Evolutionary conservation across 345 rosid species (phyloP).

Genomic region (Boechera retrofracta): DNA sequence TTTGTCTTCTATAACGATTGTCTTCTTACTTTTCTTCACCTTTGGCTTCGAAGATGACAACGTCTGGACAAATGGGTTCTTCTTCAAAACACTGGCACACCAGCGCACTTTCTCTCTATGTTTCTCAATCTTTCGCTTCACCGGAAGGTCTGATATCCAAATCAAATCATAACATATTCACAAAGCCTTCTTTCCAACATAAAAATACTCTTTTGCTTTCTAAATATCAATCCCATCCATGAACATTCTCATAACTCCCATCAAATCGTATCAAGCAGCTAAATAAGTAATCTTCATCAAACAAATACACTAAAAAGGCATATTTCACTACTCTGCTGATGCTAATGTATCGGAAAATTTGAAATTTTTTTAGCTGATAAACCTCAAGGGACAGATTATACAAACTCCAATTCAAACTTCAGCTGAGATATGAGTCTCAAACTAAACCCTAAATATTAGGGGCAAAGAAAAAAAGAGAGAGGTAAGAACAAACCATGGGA

Average conservation of each 20-base stretch:
- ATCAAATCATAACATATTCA: slow-evolving; percentile 6
- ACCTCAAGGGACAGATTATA: background rate
- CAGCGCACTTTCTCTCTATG: slow-evolving; percentile 69
- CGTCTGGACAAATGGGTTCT: slow-evolving; percentile 72
- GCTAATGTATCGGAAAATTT: background rate
- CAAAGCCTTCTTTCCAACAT: background rate
- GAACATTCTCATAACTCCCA: background rate
- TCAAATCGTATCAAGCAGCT: slow-evolving; percentile 8
- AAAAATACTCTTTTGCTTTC: background rate
- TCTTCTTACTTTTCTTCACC: slow-evolving; percentile 50
- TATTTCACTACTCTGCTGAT: background rate
- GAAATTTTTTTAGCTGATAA: slow-evolving; percentile 18
- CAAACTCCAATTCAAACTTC: background rate
- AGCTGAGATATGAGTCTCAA: background rate
- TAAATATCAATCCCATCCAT: slow-evolving; percentile 3
- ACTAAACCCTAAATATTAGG: background rate
- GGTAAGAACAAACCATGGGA: slow-evolving; percentile 56
- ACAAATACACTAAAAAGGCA: background rate
- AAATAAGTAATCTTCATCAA: background rate
- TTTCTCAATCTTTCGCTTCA: slow-evolving; percentile 83
- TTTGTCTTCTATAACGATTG: slow-evolving; percentile 28
- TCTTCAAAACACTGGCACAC: slow-evolving; percentile 66
- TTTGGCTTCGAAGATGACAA: slow-evolving; percentile 71
- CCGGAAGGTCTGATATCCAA: slow-evolving; percentile 64
- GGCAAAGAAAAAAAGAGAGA: background rate